Evolutionary conservation across 345 rosid species (phyloP).

Genomic region (Bruguiera sexangula): DNA sequence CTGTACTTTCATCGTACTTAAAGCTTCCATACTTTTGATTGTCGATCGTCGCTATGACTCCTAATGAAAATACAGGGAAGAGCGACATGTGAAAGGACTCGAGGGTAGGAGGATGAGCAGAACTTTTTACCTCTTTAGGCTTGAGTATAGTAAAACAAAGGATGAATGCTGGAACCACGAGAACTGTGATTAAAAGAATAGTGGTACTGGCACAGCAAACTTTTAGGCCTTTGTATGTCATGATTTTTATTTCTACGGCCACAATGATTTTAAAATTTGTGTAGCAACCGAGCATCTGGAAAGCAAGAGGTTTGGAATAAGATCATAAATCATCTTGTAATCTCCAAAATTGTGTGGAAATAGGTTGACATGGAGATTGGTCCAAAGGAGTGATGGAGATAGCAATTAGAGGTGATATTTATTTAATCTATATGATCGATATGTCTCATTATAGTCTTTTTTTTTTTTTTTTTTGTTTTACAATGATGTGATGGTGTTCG

Average conservation of each 20-base stretch:
- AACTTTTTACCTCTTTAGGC: conserved; percentile 35
- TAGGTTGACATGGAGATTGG: too few relatives aligned
- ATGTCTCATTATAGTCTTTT: too few relatives aligned
- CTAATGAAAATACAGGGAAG: conserved; percentile 17
- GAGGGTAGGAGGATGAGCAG: conserved; percentile 20
- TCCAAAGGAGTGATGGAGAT: too few relatives aligned
- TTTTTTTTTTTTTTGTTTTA: too few relatives aligned
- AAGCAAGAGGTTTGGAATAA: too few relatives aligned
- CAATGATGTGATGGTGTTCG: too few relatives aligned
- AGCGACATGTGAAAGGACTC: background rate
- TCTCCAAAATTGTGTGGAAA: too few relatives aligned
- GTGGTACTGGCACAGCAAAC: conserved; percentile 14
- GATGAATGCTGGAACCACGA: background rate
- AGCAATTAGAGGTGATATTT: too few relatives aligned
- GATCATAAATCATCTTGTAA: too few relatives aligned
- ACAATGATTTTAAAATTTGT: background rate
- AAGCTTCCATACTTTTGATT: conserved; percentile 43
- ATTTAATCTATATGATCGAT: too few relatives aligned
- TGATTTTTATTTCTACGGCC: background rate
- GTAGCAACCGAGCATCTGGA: background rate
- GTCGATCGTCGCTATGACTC: conserved; percentile 21
- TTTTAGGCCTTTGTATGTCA: conserved; percentile 20
- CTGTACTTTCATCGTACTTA: conserved; percentile 20
- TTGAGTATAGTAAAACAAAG: conserved; percentile 33
- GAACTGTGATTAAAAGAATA: conserved; percentile 10